Conservation (phyloP, 306 rosid species). For the Alnus glutinosa region DNA sequence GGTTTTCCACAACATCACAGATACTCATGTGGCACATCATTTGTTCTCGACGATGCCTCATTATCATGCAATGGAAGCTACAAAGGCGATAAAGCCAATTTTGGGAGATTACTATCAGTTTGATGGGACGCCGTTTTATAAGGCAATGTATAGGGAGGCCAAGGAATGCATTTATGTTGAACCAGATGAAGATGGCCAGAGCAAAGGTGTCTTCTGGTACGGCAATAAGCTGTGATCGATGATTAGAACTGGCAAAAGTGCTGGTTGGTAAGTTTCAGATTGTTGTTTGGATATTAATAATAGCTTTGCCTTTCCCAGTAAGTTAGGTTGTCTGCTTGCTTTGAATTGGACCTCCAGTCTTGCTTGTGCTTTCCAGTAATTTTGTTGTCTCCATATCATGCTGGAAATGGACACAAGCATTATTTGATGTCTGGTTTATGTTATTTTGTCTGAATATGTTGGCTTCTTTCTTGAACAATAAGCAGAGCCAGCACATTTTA, state of each 20-base stretch:
- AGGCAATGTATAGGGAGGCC: constrained; percentile 77
- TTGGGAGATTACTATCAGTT: constrained; percentile 75
- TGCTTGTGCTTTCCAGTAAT: constrained; percentile 1
- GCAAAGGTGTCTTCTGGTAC: constrained; percentile 81
- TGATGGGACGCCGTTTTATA: constrained; percentile 58
- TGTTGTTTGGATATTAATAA: background rate
- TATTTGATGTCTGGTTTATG: background rate
- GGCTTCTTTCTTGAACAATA: background rate
- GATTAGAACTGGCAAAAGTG: constrained; percentile 1
- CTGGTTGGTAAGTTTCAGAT: constrained; percentile 9
- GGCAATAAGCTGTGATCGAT: constrained; percentile 46
- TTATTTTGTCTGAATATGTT: background rate
- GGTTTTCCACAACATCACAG: constrained; percentile 93
- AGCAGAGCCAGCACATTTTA: background rate
- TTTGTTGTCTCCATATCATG: background rate
- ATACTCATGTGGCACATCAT: constrained; percentile 96
- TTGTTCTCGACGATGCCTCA: constrained; percentile 92
- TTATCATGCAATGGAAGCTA: constrained; percentile 87
- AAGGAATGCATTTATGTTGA: constrained; percentile 80
- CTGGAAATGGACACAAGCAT: background rate
- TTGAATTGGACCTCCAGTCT: constrained; percentile 3
- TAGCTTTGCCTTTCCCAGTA: constrained; percentile 14
- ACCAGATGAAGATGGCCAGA: constrained; percentile 49
- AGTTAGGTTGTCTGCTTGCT: constrained; percentile 10
- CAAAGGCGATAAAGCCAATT: constrained; percentile 69